phyloP scores from a whole-genome alignment of 108 stramenopile species.

The Cyclotella cryptica region DNA sequence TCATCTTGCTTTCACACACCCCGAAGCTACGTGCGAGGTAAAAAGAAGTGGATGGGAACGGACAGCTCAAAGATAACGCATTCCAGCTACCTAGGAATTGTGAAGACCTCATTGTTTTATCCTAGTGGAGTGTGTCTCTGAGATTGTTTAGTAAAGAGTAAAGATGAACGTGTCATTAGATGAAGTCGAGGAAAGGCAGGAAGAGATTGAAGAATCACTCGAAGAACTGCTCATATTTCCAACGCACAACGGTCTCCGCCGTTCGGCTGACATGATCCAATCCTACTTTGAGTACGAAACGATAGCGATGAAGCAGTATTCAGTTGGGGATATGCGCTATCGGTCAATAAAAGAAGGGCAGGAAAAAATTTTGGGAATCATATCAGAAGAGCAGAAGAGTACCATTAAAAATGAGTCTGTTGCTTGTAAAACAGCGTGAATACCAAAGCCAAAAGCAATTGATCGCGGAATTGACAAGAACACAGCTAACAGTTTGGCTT shows the following conservation, averaged over 20 bases:
- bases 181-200: not conserved
- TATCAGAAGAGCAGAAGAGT: not conserved
- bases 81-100: too few relatives aligned
- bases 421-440: not conserved
- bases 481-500: not conserved
- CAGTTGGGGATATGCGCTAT: not conserved
- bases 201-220: slow-evolving; percentile 5
- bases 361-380: not conserved
- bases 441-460: slow-evolving; percentile 2
- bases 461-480: slow-evolving; percentile 7
- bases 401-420: not conserved
- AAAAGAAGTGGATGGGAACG: too few relatives aligned
- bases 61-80: too few relatives aligned
- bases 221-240: slow-evolving; percentile 15
- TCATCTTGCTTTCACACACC: too few relatives aligned
- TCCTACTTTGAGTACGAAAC: not conserved
- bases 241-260: slow-evolving; percentile 3
- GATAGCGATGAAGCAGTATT: not conserved
- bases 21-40: too few relatives aligned
- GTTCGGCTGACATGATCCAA: not conserved
- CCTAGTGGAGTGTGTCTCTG: too few relatives aligned
- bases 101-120: too few relatives aligned
- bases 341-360: not conserved
- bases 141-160: too few relatives aligned
- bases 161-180: slow-evolving; percentile 4